Evolutionary conservation across 73 alveolate genomes (phyloP), one percentile per base, ranked within the genome.

Genomic region (Blepharisma japonicum): DNA sequence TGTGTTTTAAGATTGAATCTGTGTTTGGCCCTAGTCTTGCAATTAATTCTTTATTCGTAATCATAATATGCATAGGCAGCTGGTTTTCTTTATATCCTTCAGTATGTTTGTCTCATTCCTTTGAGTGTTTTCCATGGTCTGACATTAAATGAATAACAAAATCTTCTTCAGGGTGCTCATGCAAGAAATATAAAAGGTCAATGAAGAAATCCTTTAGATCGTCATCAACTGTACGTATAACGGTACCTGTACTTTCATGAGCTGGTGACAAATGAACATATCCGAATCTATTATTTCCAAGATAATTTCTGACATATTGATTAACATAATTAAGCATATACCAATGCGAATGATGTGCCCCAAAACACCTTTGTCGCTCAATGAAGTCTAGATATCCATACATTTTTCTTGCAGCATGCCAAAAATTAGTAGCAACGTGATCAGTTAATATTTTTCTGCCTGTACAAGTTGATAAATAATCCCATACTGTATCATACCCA

Each of bases 331-430:
- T 39, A 20, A 61, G 23, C 47, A 61, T 14, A 25, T 18, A 61
- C 74, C 39, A 20, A 61, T 61, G 74, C 0, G 49, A n/a, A 61
- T 61, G 14, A 14, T 61, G 14, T 2, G 14, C 23, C 23, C 74
- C 74, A 61, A 61, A 61, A 25, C 74, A 61, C 4, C 74, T 61
- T 25, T 14, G 74, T 61, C 23, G 0, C 23, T 61, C 47, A 18
- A 61, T 25, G 46, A 61, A 61, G 46, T 61, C 74, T 9, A 39
- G 2, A 5, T 20, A 61, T 9, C 49, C 74, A 61, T 14, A 61
- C 14, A 61, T 39, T 14, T n/a, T 61, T 39, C 23, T 61, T 39
- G 74, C 74, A 61, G 74, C 74, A 61, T 61, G 14, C 74, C 74
- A 61, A 61, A 61, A 61, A 25, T 25, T 61, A 8, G 23, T 14